Evolutionary conservation across 768 basidiomycete genomes (phyloP), one percentile per base, ranked within the genome.

Genomic region (Boletus pseudopeckii): DNA sequence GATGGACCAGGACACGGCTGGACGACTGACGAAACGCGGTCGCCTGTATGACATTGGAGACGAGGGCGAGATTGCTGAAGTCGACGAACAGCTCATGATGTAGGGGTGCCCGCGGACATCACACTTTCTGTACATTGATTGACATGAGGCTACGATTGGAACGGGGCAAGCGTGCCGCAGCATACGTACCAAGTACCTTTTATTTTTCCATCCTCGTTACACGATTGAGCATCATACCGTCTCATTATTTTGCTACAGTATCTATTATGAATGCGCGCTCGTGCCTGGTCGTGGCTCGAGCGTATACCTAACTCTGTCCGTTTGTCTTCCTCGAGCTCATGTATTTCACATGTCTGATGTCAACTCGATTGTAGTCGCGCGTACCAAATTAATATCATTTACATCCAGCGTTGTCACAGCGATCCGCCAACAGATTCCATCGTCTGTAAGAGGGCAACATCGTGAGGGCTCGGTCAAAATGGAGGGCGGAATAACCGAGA

Each of bases 351-450:
- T 9, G 2, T 32, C 10, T 32, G 30, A 32, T 32, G 40, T 22
- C 40, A 28, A 5, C 13, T 22, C 14, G 7, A 41, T 15, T 10
- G 39, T 15, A 4, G 7, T 41, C 40, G 4, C 4, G 14, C 40
- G 8, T 15, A 41, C 14, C 14, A 10, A 8, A 5, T 9, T 15
- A 15, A 41, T 9, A 3, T 24, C 13, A 7, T 14, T 17, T 5
- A 9, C n/a, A 10, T 22, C 37, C 14, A 22, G 10, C 2, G 6
- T 10, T 17, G 2, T 64, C 53, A 64, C 13, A 59, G 24, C 34
- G 67, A 60, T n/a, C 74, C 74, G 1, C 76, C 74, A 5, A 77
- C 76, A 10, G 75, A 77, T 48, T 70, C 71, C 75, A 77, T 77
- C 17, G 76, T 77, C 75, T 77, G 32, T 47, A 13, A 18, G 28